A percentile compares a stretch with the other conserved stretches of the same genome.
These are phyloP conservation scores for Pulicaria dysenterica DNA, from an alignment of 129 eudicot species.

Conservation along the genomic window DNA sequence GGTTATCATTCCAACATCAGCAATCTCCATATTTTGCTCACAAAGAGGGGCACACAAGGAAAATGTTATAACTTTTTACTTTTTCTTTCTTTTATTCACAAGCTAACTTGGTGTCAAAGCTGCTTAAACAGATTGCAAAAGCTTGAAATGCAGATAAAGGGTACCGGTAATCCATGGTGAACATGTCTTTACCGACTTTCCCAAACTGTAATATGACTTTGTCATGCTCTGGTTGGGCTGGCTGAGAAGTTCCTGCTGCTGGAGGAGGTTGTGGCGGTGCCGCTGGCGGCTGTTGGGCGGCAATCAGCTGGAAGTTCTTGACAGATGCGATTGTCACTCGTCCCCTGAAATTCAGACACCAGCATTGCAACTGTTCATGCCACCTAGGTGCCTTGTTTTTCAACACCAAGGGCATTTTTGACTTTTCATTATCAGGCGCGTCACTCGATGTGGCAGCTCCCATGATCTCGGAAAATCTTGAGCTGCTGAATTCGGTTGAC, in stretches of 20 bases:
- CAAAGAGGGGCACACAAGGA: slow-evolving; percentile 24
- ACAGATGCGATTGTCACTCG: slow-evolving; percentile 88
- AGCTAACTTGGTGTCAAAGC: slow-evolving; percentile 79
- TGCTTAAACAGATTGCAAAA: slow-evolving; percentile 75
- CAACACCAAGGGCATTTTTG: slow-evolving; percentile 58
- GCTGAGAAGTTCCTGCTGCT: slow-evolving; percentile 36
- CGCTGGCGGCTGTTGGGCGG: slow-evolving; percentile 47
- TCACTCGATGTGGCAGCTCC: slow-evolving; percentile 35
- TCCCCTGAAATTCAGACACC: slow-evolving; percentile 86
- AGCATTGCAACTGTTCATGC: slow-evolving; percentile 88
- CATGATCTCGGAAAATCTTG: slow-evolving; percentile 59
- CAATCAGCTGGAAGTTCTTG: slow-evolving; percentile 79
- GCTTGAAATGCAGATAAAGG: slow-evolving; percentile 84
- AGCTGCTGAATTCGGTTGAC: slow-evolving; percentile 73
- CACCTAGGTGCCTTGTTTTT: slow-evolving; percentile 88
- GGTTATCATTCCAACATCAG: slow-evolving; percentile 7
- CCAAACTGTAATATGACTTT: slow-evolving; percentile 72
- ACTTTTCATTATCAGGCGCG: slow-evolving; percentile 50
- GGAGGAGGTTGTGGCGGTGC: slow-evolving; percentile 23
- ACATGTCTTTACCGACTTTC: slow-evolving; percentile 72
- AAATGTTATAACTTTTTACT: slow-evolving; percentile 10
- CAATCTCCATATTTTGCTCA: neutral
- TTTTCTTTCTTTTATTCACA: slow-evolving; percentile 58
- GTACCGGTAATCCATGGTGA: slow-evolving; percentile 74
- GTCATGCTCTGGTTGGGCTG: slow-evolving; percentile 55